Evolutionary conservation across 2,329 filamentous ascomycete species (phyloP).

Genomic region (Herpomyces periplanetae): DNA sequence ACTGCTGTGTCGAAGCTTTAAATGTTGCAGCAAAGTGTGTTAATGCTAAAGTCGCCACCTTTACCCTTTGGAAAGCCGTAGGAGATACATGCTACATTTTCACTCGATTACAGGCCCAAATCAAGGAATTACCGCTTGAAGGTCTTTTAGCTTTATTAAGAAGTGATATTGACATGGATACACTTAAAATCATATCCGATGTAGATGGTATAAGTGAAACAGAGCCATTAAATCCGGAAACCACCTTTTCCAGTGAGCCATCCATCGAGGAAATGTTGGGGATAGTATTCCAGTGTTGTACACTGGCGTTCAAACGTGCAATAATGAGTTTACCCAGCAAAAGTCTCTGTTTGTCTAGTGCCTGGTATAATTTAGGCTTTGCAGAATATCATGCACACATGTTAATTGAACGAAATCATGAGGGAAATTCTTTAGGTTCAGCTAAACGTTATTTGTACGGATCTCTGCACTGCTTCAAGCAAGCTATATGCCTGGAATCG

Average conservation of each 20-base stretch:
- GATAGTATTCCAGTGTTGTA: conserved; percentile 23
- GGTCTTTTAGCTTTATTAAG: conserved; percentile 18
- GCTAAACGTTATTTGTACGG: conserved; percentile 25
- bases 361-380: conserved; percentile 88
- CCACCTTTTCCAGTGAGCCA: background rate
- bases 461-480: conserved; percentile 62
- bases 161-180: conserved; percentile 12
- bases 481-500: conserved; percentile 71
- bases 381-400: conserved; percentile 46
- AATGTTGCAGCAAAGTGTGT: conserved; percentile 21
- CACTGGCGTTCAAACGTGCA: conserved; percentile 57
- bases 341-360: conserved; percentile 57
- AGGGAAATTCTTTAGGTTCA: conserved; percentile 5
- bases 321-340: conserved; percentile 32
- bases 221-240: background rate
- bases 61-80: conserved; percentile 80
- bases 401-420: conserved; percentile 14
- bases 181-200: conserved; percentile 21
- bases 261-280: conserved; percentile 7
- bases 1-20: conserved; percentile 27
- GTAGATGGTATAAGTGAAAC: conserved; percentile 18
- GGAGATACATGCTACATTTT: conserved; percentile 64
- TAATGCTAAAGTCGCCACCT: conserved; percentile 21
- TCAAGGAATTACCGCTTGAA: conserved; percentile 18
- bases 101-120: conserved; percentile 28